Evolutionary conservation across 2,329 filamentous ascomycete species (phyloP), one percentile per base, ranked within the genome.

Genomic region (Aquanectria penicillioides): DNA sequence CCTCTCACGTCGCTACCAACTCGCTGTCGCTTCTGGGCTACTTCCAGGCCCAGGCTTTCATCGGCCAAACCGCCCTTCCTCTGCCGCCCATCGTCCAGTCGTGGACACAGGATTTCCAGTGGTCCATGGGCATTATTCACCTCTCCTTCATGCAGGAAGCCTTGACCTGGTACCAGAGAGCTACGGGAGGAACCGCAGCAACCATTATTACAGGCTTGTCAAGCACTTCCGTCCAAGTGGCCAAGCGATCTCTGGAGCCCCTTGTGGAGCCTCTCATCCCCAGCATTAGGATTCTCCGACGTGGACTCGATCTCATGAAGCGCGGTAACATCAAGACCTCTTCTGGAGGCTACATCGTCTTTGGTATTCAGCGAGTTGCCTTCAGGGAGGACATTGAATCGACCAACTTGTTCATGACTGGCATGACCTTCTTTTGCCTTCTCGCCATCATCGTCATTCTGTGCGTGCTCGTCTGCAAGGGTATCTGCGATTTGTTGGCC

Each of bases 101-200:
- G 0, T 98, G 94, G 94, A 97, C 94, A 2, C 94, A 97, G 78
- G 94, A 97, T 78, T 97, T 98, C 80, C 91, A 96, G 73, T 98
- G 94, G 94, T 95, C 90, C 71, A 95, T 98, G 92, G 94, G 94
- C 69, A 93, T 98, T 71, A 97, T 98, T 70, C 86, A 86, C 43
- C 83, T 97, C 33, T 82, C 81, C 12, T 97, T 96, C 75, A 85
- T 97, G 78, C 93, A 98, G 78, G 83, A 83, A 36, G 90, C 97
- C 72, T 91, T 92, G 61, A 97, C 93, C 18, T 98, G 94, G 94
- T 98, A 97, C 75, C 93, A 97, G 78, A 91, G 94, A 49, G 86
- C 94, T 3, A 98, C 94, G 2, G 94, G 94, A 49, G 94, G 94
- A 60, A 92, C 86, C 0, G 91, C 94, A 1, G 88, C 92, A 1